phyloP scores from a whole-genome alignment of 2,329 filamentous ascomycete species.

The Ophiobolus disseminans region DNA sequence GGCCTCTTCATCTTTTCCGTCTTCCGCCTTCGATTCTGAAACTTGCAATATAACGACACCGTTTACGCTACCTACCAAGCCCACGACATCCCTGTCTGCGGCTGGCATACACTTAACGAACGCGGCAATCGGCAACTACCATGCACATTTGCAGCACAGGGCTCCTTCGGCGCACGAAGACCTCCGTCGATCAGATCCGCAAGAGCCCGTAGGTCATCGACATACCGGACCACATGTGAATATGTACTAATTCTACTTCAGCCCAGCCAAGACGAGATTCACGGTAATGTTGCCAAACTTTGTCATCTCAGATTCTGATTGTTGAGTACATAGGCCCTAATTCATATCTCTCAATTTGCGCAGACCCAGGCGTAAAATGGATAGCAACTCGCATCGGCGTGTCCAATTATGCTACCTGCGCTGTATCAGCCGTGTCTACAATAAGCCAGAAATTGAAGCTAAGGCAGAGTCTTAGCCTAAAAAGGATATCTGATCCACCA shows the following conservation, averaged over 20 bases:
- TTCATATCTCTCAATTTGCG: neutral
- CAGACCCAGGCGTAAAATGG: neutral
- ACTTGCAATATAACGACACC: too few relatives aligned
- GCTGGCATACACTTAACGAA: too few relatives aligned
- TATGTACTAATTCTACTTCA: neutral
- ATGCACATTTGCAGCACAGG: too few relatives aligned
- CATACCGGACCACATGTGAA: too few relatives aligned
- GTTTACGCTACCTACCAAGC: too few relatives aligned
- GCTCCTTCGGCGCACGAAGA: too few relatives aligned
- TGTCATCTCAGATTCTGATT: neutral
- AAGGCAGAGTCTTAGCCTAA: neutral
- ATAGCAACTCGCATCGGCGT: neutral
- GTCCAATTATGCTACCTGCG: neutral
- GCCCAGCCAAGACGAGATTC: neutral
- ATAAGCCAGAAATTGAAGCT: neutral
- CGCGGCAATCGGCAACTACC: too few relatives aligned
- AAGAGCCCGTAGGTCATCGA: too few relatives aligned
- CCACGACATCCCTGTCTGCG: too few relatives aligned
- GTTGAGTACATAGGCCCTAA: neutral
- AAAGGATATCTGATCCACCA: neutral
- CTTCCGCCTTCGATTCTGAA: too few relatives aligned
- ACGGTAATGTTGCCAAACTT: neutral
- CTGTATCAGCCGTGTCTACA: neutral
- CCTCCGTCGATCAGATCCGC: too few relatives aligned
- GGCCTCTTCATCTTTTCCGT: too few relatives aligned